Evolutionary conservation across 495 filamentous ascomycete species (phyloP), one percentile per base, ranked within the genome.

Genomic region (Neohortaea acidophila): DNA sequence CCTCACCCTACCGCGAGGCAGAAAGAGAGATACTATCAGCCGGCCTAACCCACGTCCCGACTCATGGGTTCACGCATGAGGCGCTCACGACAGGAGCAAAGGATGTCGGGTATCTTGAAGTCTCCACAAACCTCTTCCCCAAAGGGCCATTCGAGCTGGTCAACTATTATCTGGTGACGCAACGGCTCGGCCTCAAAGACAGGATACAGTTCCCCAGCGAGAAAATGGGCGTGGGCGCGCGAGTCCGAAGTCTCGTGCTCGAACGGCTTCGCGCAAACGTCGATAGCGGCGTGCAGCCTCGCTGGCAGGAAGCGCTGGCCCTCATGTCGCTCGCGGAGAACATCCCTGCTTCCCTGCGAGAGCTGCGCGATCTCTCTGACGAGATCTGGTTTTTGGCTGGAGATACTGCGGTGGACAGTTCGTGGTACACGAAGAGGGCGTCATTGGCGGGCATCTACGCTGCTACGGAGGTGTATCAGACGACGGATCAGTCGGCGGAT

Each of bases 301-400:
- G 75, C 33, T 92, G 81, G 84, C 81, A 87, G 60, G 84, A 93
- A 80, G 89, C 89, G 21, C 66, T 97, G 2, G 83, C 83, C 8
- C 62, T 93, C 39, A 87, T 94, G 77, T 81, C 89, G 7, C 72
- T 83, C 25, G 74, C 80, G 0, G 64, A 60, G 21, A 74, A 92
- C 52, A 65, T 92, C 38, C 77, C 84, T 0, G 50, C 72, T n/a
- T 81, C 85, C 1, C 53, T 94, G 1, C 63, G 65, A 6, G 87
- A 94, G 60, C 71, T 97, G 10, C 75, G 79, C 22, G 60, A 67
- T 26, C 74, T 97, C 2, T 69, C 79, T 5, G 84, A 89, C 58
- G 89, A 97, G 59, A 87, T 97, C 21, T 75, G 77, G 56, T 80
- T 69, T 48, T 72, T 94, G 2, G 73, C 91, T 0, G 84, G 83